phyloP scores from a whole-genome alignment of 2,329 filamentous ascomycete species.

The Pyrenochaeta sp. region DNA sequence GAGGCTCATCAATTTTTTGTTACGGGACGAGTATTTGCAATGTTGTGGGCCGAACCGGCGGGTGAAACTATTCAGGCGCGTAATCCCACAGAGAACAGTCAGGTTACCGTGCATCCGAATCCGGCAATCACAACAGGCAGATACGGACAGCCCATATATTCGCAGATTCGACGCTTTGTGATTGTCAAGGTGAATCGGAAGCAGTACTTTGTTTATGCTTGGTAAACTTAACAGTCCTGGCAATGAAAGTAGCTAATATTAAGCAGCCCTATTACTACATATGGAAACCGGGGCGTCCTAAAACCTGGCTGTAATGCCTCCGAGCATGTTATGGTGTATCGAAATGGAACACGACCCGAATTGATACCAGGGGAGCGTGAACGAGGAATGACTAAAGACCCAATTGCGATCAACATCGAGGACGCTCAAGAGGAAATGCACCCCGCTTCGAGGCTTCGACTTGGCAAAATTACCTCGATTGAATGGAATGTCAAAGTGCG shows the following conservation, averaged over 20 bases:
- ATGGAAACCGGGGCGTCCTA: constrained; percentile 44
- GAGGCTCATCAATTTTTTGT: constrained; percentile 28
- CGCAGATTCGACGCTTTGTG: constrained; percentile 39
- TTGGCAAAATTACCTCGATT: constrained; percentile 49
- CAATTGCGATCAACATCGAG: constrained; percentile 44
- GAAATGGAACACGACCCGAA: constrained; percentile 7
- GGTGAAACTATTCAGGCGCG: constrained; percentile 6
- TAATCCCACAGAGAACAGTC: background rate
- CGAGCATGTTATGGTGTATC: constrained; percentile 52
- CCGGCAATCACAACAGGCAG: constrained; percentile 16
- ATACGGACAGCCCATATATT: constrained; percentile 21
- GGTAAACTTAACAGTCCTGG: constrained; percentile 18
- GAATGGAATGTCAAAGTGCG: constrained; percentile 54
- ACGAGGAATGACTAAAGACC: constrained; percentile 42
- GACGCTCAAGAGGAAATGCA: constrained; percentile 36
- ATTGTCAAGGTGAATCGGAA: constrained; percentile 22
- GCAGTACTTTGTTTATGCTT: constrained; percentile 26
- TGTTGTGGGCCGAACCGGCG: constrained; percentile 26
- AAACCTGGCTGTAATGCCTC: constrained; percentile 48
- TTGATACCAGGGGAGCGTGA: constrained; percentile 39
- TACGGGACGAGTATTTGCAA: constrained; percentile 29
- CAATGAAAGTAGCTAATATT: constrained; percentile 20
- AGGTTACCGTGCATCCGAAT: too few species aligned
- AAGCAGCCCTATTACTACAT: constrained; percentile 55
- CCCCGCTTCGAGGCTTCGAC: constrained; percentile 50